Conservation (phyloP, 305 asterid species). For the Vinca major region DNA sequence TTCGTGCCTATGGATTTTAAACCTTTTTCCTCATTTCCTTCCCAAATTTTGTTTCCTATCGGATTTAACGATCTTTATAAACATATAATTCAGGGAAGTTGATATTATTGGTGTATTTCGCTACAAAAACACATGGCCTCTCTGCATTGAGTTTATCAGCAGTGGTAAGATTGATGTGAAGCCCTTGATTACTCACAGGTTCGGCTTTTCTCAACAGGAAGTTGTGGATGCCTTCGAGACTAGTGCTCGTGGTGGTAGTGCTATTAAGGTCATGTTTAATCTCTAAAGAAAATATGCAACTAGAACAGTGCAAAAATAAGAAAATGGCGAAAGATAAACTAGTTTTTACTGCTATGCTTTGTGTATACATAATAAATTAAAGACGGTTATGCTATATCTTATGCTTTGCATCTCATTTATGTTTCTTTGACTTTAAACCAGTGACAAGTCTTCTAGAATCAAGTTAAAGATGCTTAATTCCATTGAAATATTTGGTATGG, state of each 20-base stretch:
- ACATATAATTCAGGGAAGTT: constrained; percentile 50
- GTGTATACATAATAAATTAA: too few relatives aligned
- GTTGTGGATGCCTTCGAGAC: constrained; percentile 74
- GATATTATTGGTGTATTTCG: constrained; percentile 80
- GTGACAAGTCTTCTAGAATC: not conserved
- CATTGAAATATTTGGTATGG: not conserved
- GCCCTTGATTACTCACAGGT: constrained; percentile 83
- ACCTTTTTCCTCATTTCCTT: not conserved
- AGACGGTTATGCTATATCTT: not conserved
- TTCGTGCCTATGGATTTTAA: too few relatives aligned
- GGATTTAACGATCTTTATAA: not conserved
- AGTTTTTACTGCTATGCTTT: not conserved
- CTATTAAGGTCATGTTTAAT: constrained; percentile 90
- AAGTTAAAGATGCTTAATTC: not conserved
- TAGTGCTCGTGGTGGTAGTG: constrained; percentile 69
- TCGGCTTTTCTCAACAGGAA: constrained; percentile 70
- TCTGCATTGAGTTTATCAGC: constrained; percentile 66
- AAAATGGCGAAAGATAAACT: not conserved
- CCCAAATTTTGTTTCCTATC: not conserved
- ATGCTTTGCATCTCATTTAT: not conserved
- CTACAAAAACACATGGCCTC: constrained; percentile 87
- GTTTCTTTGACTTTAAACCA: not conserved
- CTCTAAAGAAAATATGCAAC: constrained; percentile 23
- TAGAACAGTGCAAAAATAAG: not conserved
- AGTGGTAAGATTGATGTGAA: constrained; percentile 85